Percentiles rank a stretch among this genome's conserved stretches.
Evolutionary conservation across 116 monocot species (phyloP).

Genomic region (Iris pallida): DNA sequence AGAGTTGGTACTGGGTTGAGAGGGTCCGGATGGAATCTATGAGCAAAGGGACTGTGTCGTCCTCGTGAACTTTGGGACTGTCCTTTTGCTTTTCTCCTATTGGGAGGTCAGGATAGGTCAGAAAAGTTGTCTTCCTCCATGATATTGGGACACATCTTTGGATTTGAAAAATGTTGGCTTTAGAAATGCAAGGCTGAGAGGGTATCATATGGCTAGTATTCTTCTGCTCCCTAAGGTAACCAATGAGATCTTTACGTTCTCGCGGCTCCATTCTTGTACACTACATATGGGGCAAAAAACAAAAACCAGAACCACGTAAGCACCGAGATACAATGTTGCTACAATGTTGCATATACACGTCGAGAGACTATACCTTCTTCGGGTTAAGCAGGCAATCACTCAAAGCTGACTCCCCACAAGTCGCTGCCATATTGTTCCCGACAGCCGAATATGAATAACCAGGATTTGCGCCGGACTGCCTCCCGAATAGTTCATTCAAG

Average conservation of each 20-base stretch:
- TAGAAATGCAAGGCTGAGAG: neutral
- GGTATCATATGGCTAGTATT: neutral
- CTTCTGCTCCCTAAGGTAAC: slow-evolving; percentile 3
- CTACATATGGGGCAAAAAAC: neutral
- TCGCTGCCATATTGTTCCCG: neutral
- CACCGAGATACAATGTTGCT: neutral
- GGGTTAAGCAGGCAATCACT: slow-evolving; percentile 1
- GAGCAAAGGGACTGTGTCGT: neutral
- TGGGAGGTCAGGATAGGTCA: neutral
- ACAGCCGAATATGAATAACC: slow-evolving; percentile 2
- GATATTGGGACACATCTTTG: slow-evolving; percentile 1
- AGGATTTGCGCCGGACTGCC: neutral
- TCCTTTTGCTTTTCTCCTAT: slow-evolving; percentile 3
- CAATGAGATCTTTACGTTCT: slow-evolving; percentile 5
- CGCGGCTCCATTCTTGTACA: neutral
- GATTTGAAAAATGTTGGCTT: neutral
- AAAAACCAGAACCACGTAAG: neutral
- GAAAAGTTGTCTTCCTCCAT: neutral
- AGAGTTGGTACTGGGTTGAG: slow-evolving; percentile 28
- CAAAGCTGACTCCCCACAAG: slow-evolving; percentile 8
- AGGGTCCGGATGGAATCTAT: slow-evolving; percentile 18
- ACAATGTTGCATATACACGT: neutral
- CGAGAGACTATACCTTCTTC: slow-evolving; percentile 4
- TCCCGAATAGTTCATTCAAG: slow-evolving; percentile 17
- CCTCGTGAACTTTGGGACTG: neutral